phyloP scores from a whole-genome alignment of 768 basidiomycete genomes.

The Pleurotus eryngii region DNA sequence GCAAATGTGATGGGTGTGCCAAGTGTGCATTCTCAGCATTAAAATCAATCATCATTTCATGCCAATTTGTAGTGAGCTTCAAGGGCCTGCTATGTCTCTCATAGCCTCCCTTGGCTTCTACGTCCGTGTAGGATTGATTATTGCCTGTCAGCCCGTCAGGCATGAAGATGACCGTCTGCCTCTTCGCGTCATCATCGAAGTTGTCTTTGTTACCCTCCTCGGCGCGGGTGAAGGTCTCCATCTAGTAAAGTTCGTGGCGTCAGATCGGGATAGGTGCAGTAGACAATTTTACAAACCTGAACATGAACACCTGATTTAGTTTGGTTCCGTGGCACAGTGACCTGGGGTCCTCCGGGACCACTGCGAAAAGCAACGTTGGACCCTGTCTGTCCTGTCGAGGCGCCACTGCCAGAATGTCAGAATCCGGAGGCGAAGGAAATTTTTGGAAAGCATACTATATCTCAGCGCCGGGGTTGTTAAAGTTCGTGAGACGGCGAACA shows the following conservation, averaged over 20 bases:
- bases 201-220: constrained; percentile 8
- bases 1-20: too few relatives aligned
- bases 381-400: neutral
- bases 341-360: neutral
- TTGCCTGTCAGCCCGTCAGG: neutral
- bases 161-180: constrained; percentile 6
- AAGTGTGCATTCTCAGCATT: too few relatives aligned
- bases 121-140: neutral
- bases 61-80: too few relatives aligned
- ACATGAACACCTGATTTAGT: constrained; percentile 6
- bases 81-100: neutral
- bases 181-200: neutral
- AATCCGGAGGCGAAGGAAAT: too few relatives aligned
- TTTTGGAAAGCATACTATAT: neutral
- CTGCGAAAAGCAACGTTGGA: neutral
- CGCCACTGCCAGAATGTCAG: neutral
- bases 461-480: neutral
- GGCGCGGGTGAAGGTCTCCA: constrained; percentile 10
- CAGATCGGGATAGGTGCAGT: neutral
- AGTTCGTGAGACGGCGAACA: constrained; percentile 41
- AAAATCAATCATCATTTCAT: too few relatives aligned
- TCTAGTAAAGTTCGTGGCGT: neutral
- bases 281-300: neutral
- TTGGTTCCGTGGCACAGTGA: neutral
- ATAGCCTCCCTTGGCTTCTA: constrained; percentile 4